Percentiles rank a stretch among this genome's conserved stretches.
phyloP scores from a whole-genome alignment of 2,329 filamentous ascomycete genomes.

The Fusarium decemcellulare region DNA sequence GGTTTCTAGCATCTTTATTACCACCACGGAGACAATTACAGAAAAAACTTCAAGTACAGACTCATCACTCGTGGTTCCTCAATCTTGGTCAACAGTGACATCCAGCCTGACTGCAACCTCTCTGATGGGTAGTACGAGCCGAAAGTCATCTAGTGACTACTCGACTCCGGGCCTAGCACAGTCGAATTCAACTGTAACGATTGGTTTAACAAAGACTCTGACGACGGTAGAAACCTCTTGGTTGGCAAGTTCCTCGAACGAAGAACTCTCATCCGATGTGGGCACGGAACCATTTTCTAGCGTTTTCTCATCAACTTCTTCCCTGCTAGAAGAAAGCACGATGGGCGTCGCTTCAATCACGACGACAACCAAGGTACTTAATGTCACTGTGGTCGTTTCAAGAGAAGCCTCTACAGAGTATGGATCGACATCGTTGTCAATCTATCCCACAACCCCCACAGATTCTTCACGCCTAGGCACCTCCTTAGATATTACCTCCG shows the following conservation, averaged over 20 bases:
- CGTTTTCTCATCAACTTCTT: background rate
- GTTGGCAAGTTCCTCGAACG: background rate
- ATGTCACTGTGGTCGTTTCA: conserved; percentile 29
- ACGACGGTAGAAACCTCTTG: background rate
- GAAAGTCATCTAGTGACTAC: background rate
- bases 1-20: background rate
- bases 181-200: background rate
- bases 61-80: background rate
- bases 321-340: background rate
- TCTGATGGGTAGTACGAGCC: background rate
- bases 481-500: conserved; percentile 5
- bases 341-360: conserved; percentile 6
- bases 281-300: conserved; percentile 6
- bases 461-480: background rate
- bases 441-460: background rate
- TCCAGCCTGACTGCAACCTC: background rate
- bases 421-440: background rate
- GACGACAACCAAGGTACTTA: conserved; percentile 32
- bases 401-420: background rate
- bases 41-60: background rate
- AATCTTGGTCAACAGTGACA: background rate
- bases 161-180: background rate
- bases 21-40: background rate
- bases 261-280: background rate
- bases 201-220: background rate